Evolutionary conservation across 148 eudicot genomes (phyloP).

Genomic region (Rhododendron henanense): DNA sequence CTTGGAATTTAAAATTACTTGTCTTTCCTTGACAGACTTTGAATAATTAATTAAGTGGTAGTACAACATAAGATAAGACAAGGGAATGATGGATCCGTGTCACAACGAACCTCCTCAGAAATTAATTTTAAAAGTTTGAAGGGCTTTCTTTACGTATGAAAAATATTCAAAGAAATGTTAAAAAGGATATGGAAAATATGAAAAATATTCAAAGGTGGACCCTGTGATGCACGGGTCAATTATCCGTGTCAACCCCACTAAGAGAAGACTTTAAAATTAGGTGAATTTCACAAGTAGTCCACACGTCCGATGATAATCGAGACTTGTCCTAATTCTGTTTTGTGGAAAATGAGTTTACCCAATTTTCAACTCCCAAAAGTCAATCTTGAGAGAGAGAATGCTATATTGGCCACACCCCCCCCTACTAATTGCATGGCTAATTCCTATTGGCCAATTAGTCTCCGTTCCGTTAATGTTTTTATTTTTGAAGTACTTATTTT

Average conservation of each 20-base stretch:
- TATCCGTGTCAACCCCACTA: conserved; percentile 21
- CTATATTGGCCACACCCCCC: background rate
- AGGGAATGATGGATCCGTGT: background rate
- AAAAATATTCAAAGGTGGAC: background rate
- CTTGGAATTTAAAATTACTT: background rate
- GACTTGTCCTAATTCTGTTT: background rate
- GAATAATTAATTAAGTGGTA: background rate
- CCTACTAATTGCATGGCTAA: background rate
- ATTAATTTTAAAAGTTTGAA: background rate
- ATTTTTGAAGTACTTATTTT: too few relatives aligned
- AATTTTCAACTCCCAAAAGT: background rate
- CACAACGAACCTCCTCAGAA: background rate
- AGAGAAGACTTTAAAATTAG: background rate
- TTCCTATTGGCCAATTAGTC: background rate
- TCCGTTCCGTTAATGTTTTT: too few relatives aligned
- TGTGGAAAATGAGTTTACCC: background rate
- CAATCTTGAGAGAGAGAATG: background rate
- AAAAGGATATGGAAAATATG: too few relatives aligned
- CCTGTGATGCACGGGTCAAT: conserved; percentile 13
- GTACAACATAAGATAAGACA: background rate
- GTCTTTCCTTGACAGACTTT: background rate
- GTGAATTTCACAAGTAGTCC: conserved; percentile 1
- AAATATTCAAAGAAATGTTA: too few relatives aligned
- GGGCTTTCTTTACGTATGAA: background rate
- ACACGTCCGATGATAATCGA: background rate